Evolutionary conservation across 2,329 filamentous ascomycete genomes (phyloP).

Genomic region (Endoconidiophora polonica): DNA sequence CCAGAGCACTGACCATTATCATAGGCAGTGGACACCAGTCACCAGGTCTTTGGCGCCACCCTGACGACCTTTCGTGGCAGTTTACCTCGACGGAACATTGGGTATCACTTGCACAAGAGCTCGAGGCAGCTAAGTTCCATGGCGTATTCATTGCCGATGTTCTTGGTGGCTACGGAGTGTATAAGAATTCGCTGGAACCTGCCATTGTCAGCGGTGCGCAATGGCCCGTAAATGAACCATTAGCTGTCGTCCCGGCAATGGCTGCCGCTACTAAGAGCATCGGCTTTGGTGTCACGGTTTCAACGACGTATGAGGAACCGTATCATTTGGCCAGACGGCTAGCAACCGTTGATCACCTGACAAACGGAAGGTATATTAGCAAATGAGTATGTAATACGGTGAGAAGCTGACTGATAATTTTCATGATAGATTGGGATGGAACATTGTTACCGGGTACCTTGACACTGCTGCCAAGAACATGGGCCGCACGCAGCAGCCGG

Average conservation of each 20-base stretch:
- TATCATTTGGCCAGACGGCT: conserved; percentile 50
- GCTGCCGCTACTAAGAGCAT: conserved; percentile 51
- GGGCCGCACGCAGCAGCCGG: conserved; percentile 33
- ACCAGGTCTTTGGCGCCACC: conserved; percentile 49
- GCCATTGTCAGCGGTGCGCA: conserved; percentile 32
- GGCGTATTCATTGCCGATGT: conserved; percentile 53
- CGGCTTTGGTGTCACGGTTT: conserved; percentile 52
- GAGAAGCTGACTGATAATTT: background rate
- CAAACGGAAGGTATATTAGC: conserved; percentile 35
- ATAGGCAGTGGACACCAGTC: conserved; percentile 36
- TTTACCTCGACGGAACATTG: conserved; percentile 46
- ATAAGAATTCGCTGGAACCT: conserved; percentile 44
- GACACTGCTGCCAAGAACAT: conserved; percentile 50
- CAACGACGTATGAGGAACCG: conserved; percentile 55
- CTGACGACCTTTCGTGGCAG: conserved; percentile 40
- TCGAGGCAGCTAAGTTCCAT: conserved; percentile 46
- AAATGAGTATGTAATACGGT: background rate
- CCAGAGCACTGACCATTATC: conserved; percentile 47
- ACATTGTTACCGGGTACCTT: conserved; percentile 50
- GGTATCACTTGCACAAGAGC: conserved; percentile 40
- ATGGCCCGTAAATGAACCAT: conserved; percentile 54
- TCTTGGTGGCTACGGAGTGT: conserved; percentile 46
- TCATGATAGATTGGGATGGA: conserved; percentile 14
- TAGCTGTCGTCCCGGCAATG: conserved; percentile 50
- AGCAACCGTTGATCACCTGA: conserved; percentile 52